Evolutionary conservation across 1,284 basidiomycete species (phyloP).

Genomic region (Athelia sp.): DNA sequence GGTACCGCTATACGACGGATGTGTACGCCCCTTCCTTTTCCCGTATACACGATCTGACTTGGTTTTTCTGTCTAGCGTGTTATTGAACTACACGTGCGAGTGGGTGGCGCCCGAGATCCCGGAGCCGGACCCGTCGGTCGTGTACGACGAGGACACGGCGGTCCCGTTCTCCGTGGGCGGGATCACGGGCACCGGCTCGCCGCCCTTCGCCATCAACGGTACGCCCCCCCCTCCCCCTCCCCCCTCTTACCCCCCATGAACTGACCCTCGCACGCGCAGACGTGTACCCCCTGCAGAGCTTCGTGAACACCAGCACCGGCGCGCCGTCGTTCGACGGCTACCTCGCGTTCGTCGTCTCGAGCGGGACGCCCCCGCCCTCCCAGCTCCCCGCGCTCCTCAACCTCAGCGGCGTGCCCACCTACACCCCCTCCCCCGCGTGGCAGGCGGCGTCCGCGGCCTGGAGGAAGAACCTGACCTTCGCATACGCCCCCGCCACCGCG

Average conservation of each 20-base stretch:
- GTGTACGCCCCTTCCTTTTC: background rate
- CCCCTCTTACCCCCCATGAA: too few species aligned
- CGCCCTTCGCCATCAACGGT: background rate
- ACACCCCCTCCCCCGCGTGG: background rate
- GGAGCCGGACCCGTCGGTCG: too few species aligned
- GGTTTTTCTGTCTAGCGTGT: background rate
- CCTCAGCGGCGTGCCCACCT: background rate
- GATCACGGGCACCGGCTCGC: background rate
- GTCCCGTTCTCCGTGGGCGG: background rate
- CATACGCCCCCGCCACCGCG: background rate
- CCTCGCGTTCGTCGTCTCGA: background rate
- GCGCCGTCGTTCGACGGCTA: background rate
- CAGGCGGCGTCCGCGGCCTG: background rate
- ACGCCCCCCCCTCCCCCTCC: too few species aligned
- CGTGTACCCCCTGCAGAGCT: too few species aligned
- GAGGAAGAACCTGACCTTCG: background rate
- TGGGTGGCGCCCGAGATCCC: background rate
- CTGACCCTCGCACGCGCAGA: too few species aligned
- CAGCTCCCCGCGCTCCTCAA: background rate
- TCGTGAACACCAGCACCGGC: background rate
- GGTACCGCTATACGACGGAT: background rate
- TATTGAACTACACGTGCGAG: background rate
- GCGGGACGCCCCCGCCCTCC: background rate
- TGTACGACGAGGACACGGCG: background rate
- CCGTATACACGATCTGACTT: background rate